Base-by-base conservation (phyloP, 2,329 filamentous ascomycete species). In the Clarireedia hainanense region DNA sequence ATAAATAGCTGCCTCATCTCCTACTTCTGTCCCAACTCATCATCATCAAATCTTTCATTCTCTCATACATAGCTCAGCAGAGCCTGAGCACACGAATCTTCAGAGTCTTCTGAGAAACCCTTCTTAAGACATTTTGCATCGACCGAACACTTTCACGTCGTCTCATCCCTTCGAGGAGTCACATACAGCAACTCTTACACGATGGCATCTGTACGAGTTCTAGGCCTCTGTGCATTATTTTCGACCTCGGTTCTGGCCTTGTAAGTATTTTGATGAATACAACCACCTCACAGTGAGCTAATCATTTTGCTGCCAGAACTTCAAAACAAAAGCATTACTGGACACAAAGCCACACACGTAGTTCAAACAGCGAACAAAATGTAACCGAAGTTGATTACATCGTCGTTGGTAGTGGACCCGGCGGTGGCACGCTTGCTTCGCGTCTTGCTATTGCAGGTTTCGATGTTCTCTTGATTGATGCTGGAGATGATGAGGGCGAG, bases 361-460 rank as follows among this genome's bases (percentile, higher is more conserved):
- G 34, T 10, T 27, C 47, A 4, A 6, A 37, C 5, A 9, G n/a
- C 34, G 14, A 9, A 17, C 36, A 54, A 4, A 43, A 24, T 3
- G 45, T 45, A 4, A 50, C 37, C 20, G 52, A 54, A 34, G 52
- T 54, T 48, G 78, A 80, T 56, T 81, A 80, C 67, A 71, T 80
- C 14, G 71, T 81, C 14, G 75, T 80, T 26, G 78, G 78, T 4
- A 77, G 74, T 24, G 77, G 77, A 20, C 70, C 77, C n/a, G 77
- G 77, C 37, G 77, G 77, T 48, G 76, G 73, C 37, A 75, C 77
- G 40, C 63, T 80, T 5, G 76, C 77, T 37, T 73, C 75, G 40
- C 72, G 76, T 52, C 72, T 81, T 45, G 77, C 78, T 7, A 70
- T 75, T 39, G 75, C 75, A 30, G 77, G 77, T 48, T 73, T 75